Conservation (phyloP, 495 filamentous ascomycete species). For the Arthonia radiata region DNA sequence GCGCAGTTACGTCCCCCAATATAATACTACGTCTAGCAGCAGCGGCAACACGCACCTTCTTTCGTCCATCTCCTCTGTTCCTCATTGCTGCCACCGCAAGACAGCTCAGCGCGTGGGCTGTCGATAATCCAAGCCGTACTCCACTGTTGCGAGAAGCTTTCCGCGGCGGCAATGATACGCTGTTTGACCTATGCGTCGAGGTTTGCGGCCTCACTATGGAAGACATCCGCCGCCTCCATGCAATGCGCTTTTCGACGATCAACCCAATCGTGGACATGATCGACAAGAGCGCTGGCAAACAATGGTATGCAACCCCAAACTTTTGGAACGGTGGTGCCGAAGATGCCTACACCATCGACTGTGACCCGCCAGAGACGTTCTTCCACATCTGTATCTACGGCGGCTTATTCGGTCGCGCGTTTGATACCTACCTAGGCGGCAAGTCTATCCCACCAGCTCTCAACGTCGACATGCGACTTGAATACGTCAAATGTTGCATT, state of each 20-base stretch:
- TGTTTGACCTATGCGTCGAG: constrained; percentile 13
- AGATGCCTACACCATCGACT: constrained; percentile 12
- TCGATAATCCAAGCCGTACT: no score
- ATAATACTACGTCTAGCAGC: constrained; percentile 13
- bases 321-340: constrained; percentile 16
- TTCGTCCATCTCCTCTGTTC: constrained; percentile 16
- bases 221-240: constrained; percentile 13
- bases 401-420: constrained; percentile 13
- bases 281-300: constrained; percentile 12
- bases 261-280: constrained; percentile 15
- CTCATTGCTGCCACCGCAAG: constrained; percentile 13
- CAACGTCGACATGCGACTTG: constrained; percentile 10
- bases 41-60: constrained; percentile 12
- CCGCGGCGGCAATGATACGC: constrained; percentile 9
- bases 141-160: no score
- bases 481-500: constrained; percentile 17
- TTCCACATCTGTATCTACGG: constrained; percentile 17
- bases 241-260: constrained; percentile 11
- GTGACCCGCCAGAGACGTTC: constrained; percentile 10
- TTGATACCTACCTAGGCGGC: constrained; percentile 8
- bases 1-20: constrained; percentile 3
- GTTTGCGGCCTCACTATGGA: constrained; percentile 13
- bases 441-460: constrained; percentile 1
- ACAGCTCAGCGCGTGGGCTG: constrained; percentile 14
- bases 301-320: constrained; percentile 10